Evolutionary conservation across 2,329 filamentous ascomycete species (phyloP), one percentile per base, ranked within the genome.

Genomic region (Raffaelea arxii): DNA sequence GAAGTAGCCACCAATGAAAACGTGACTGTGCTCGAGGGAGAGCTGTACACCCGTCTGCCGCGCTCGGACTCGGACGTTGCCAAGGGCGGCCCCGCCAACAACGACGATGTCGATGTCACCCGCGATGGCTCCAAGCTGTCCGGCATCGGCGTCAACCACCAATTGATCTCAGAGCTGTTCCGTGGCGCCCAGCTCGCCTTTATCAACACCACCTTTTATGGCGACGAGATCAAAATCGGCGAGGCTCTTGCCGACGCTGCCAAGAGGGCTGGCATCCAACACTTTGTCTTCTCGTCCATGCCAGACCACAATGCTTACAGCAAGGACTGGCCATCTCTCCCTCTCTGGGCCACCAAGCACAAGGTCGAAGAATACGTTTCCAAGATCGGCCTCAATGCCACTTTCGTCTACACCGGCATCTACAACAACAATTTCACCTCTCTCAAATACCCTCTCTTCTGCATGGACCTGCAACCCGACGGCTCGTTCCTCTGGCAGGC

Each of bases 391-490:
- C 72, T 96, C 11, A 87, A 87, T 0, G 82, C 90, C 1, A 97
- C 91, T 0, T 97, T 95, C 63, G 83, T 96, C 54, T 96, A 96
- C 65, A 88, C 90, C 10, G 92, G 91, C 49, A 96, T 96, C 57
- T 98, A 97, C 72, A 95, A 97, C 73, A 97, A 97, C 67, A 97
- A 98, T 63, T 98, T 97, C 66, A 97, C 91, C 25, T 92, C 86
- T 41, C 74, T 96, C 25, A 81, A 80, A 2, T 97, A 95, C 60
- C 92, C 92, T 1, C 74, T 97, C 4, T 97, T 97, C 69, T 92
- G 90, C 67, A 94, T 96, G 85, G 88, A 94, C 53, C 70, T 94
- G 41, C 82, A 88, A 64, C 64, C 72, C 2, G 88, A 96, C 57
- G 89, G 87, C 18, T 89, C 85, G 46, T 96, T 96, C 62, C 70